Evolutionary conservation across 345 rosid species (phyloP), one percentile per base, ranked within the genome.

Genomic region (Bruguiera gymnorhiza): DNA sequence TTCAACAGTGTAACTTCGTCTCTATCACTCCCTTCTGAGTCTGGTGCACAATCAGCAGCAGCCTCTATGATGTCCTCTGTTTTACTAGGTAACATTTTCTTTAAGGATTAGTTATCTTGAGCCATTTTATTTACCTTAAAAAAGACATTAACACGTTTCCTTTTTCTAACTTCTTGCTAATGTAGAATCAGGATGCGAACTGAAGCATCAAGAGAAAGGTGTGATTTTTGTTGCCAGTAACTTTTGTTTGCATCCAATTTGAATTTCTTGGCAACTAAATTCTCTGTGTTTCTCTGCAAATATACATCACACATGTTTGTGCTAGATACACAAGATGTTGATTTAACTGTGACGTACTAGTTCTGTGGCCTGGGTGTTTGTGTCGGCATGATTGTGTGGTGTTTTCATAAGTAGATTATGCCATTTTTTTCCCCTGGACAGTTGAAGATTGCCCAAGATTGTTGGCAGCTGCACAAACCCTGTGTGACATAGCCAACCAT

Each of bases 391-490:
- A 15, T 43, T 43, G 50, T 43, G 18, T 43, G 50, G 50, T 43
- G 50, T 15, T 43, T 43, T 43, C 50, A 43, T 43, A 43, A 3
- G 16, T n/a, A 13, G 19, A 0, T 57, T 26, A 60, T 56, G 55
- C 36, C 43, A 3, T 20, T 48, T 65, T 39, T 66, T 73, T 67
- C 68, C 55, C 75, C 72, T 75, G 37, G 68, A 63, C 85, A 89
- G 97, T 60, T 66, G 81, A 64, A 51, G 80, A 72, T 29, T 91
- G 88, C 75, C 90, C 96, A 63, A 82, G 67, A 67, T 32, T 87
- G 51, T 4, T 89, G 69, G 93, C 83, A 18, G 96, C 97, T 62
- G 98, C 98, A 61, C 85, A 67, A 70, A 91, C 83, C 6, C 84
- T 94, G 70, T 82, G 70, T 61, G 96, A 83, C 71, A 79, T 94